phyloP scores from a whole-genome alignment of 495 filamentous ascomycete species.

The Xylaria grammica region DNA sequence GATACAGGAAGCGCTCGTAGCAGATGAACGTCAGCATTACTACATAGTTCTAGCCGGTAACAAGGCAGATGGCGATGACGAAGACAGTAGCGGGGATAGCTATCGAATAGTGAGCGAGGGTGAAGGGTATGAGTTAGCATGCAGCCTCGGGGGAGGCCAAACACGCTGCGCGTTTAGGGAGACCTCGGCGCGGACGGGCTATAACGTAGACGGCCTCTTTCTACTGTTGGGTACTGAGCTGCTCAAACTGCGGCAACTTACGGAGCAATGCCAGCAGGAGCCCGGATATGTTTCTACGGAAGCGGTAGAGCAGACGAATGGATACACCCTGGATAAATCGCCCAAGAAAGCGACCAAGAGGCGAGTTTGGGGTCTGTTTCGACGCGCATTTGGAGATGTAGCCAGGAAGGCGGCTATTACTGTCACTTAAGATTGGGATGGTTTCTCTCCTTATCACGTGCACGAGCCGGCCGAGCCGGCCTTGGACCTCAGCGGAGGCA shows the following conservation, averaged over 20 bases:
- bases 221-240: constrained; percentile 37
- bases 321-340: constrained; percentile 1
- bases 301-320: constrained; percentile 13
- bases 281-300: constrained; percentile 6
- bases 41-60: constrained; percentile 45
- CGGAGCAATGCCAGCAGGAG: constrained; percentile 31
- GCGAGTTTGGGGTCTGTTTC: constrained; percentile 30
- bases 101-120: constrained; percentile 33
- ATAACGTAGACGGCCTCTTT: constrained; percentile 42
- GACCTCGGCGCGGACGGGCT: constrained; percentile 46
- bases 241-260: constrained; percentile 31
- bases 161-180: constrained; percentile 38
- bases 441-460: not conserved
- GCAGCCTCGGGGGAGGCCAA: constrained; percentile 23
- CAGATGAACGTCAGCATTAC: constrained; percentile 31
- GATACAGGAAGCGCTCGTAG: constrained; percentile 32
- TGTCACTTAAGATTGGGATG: not conserved
- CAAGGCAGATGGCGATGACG: constrained; percentile 38
- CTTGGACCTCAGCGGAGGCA: not conserved
- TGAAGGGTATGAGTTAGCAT: constrained; percentile 35
- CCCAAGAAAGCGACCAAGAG: constrained; percentile 23
- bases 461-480: not conserved
- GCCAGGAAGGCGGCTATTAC: not conserved
- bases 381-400: constrained; percentile 18
- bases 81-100: constrained; percentile 22